Evolutionary conservation across 2,329 filamentous ascomycete species (phyloP).

Genomic region (Aureobasidium sp.): DNA sequence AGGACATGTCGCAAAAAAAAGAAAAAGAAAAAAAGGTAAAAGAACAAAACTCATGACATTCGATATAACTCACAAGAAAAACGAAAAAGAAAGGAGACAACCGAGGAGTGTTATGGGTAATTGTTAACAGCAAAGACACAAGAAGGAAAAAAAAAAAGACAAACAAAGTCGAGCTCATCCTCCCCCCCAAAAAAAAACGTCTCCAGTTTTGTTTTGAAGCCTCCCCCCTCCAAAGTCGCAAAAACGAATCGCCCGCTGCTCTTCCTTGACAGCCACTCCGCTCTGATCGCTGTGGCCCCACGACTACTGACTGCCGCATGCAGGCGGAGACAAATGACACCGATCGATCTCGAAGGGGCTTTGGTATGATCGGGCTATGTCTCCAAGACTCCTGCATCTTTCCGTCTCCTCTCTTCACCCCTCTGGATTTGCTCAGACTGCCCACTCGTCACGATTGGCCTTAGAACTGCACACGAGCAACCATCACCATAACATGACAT

Average conservation of each 20-base stretch:
- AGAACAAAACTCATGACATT: not conserved
- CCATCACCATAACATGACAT: conserved; percentile 13
- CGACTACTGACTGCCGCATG: too few species aligned
- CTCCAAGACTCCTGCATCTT: conserved; percentile 3
- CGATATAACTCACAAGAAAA: not conserved
- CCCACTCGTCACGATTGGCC: not conserved
- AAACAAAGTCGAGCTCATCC: too few species aligned
- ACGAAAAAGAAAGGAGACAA: not conserved
- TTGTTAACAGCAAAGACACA: conserved; percentile 5
- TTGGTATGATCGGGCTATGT: not conserved
- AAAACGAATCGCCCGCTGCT: too few species aligned
- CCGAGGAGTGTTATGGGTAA: not conserved
- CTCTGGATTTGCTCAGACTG: not conserved
- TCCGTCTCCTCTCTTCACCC: not conserved
- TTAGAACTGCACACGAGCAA: conserved; percentile 8
- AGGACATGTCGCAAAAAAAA: not conserved
- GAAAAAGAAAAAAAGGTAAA: not conserved
- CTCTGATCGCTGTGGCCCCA: too few species aligned
- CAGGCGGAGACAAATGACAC: too few species aligned
- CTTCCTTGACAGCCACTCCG: too few species aligned
- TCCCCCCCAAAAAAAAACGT: too few species aligned
- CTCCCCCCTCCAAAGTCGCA: too few species aligned
- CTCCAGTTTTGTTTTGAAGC: too few species aligned
- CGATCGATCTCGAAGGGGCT: not conserved
- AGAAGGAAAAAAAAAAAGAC: not conserved